Percentiles rank a stretch among this genome's conserved stretches.
phyloP scores from a whole-genome alignment of 345 rosid species.

The Ricinus communis region DNA sequence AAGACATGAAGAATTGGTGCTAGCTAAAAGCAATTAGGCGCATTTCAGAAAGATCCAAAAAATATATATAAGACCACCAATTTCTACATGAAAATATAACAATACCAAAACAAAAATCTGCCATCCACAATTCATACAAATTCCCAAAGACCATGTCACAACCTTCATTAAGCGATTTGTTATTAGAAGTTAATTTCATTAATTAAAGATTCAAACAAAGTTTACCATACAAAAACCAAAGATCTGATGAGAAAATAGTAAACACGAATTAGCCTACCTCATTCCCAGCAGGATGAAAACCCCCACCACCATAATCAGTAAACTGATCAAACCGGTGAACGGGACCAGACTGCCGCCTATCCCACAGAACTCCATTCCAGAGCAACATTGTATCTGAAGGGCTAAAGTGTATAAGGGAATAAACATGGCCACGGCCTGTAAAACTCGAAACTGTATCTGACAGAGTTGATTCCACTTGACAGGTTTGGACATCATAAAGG shows the following conservation, averaged over 20 bases:
- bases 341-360: slow-evolving; percentile 55
- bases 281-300: slow-evolving; percentile 95
- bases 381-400: slow-evolving; percentile 81
- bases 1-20: background rate
- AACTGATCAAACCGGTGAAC: slow-evolving; percentile 83
- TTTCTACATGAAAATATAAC: too few relatives aligned
- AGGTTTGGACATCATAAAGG: slow-evolving; percentile 78
- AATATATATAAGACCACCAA: background rate
- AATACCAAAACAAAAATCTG: background rate
- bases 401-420: slow-evolving; percentile 81
- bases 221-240: background rate
- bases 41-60: background rate
- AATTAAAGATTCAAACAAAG: background rate
- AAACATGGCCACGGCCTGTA: slow-evolving; percentile 66
- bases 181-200: background rate
- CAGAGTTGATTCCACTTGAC: slow-evolving; percentile 49
- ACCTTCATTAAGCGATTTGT: background rate
- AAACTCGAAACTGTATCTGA: slow-evolving; percentile 56
- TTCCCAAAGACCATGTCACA: background rate
- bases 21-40: background rate
- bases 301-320: slow-evolving; percentile 96
- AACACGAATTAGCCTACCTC: slow-evolving; percentile 59
- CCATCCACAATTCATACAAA: background rate
- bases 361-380: slow-evolving; percentile 96
- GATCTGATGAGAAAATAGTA: background rate